These are phyloP conservation scores for Cardiosporidium cionae DNA, from an alignment of 169 alveolate species.

Conservation along the genomic window DNA sequence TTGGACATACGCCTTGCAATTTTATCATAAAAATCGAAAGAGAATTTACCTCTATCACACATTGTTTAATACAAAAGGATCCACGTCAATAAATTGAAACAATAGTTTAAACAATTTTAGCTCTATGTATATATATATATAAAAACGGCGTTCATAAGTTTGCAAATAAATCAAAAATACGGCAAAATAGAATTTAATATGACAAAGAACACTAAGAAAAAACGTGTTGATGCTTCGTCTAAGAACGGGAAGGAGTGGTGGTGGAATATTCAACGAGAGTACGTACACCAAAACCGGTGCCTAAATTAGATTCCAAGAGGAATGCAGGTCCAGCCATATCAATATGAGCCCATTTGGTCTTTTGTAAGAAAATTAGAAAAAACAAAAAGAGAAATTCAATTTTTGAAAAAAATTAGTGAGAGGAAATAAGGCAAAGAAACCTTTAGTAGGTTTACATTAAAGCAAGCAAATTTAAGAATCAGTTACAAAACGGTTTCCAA, in stretches of 20 bases:
- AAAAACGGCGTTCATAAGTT: too few relatives aligned
- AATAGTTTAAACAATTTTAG: too few relatives aligned
- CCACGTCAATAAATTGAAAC: too few relatives aligned
- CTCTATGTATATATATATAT: neutral
- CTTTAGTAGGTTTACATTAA: neutral
- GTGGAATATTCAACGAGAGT: constrained; percentile 12
- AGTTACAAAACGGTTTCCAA: neutral
- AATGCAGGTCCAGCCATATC: constrained; percentile 91
- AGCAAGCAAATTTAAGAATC: neutral
- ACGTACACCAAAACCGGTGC: constrained; percentile 32
- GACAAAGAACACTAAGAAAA: too few relatives aligned
- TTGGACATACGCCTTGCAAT: too few relatives aligned
- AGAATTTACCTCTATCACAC: too few relatives aligned
- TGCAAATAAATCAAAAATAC: too few relatives aligned
- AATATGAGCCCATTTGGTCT: constrained; percentile 82
- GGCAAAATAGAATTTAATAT: too few relatives aligned
- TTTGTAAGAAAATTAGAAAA: neutral
- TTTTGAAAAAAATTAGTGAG: neutral
- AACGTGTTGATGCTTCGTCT: too few relatives aligned
- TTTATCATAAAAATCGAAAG: too few relatives aligned
- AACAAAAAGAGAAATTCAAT: neutral
- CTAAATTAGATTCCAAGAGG: constrained; percentile 2
- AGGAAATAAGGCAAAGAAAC: neutral
- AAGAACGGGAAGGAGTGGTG: too few relatives aligned
- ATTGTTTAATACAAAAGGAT: too few relatives aligned